These are phyloP conservation scores for Spongospora subterranea DNA, from an alignment of 208 protist genomes.

Conservation along the genomic window DNA sequence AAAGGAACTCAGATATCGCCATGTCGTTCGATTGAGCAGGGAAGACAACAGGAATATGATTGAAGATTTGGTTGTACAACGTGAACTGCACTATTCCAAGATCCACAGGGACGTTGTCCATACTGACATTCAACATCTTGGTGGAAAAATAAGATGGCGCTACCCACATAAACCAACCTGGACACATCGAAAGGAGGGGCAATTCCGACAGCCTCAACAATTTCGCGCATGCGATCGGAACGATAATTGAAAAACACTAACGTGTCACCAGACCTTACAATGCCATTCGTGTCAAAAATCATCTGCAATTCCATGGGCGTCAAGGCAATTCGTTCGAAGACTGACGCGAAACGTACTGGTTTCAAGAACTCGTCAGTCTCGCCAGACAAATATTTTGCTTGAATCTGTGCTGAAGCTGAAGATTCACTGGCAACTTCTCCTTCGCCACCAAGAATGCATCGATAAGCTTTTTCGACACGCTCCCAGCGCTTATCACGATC, in stretches of 20 bases:
- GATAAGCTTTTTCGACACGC: conserved; percentile 66
- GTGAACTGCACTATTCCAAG: conserved; percentile 63
- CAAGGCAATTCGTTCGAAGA: neutral
- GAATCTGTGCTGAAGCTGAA: neutral
- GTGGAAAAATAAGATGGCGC: neutral
- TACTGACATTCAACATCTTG: neutral
- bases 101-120: conserved; percentile 31
- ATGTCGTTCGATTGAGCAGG: conserved; percentile 61
- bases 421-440: neutral
- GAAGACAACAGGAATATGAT: conserved; percentile 61
- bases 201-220: conserved; percentile 61
- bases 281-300: conserved; percentile 53
- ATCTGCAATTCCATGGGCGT: neutral
- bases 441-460: conserved; percentile 18
- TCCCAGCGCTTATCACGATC: conserved; percentile 73
- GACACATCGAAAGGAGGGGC: neutral
- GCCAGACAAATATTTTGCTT: conserved; percentile 46
- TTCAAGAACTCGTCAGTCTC: conserved; percentile 73
- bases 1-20: conserved; percentile 63
- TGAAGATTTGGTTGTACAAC: conserved; percentile 64
- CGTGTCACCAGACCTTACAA: conserved; percentile 61
- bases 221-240: conserved; percentile 71
- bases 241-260: conserved; percentile 70
- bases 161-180: neutral
- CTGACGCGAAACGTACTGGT: conserved; percentile 52